Evolutionary conservation across 163 green algal genomes (phyloP), one percentile per base, ranked within the genome.

Genomic region (Scenedesmus sp.): DNA sequence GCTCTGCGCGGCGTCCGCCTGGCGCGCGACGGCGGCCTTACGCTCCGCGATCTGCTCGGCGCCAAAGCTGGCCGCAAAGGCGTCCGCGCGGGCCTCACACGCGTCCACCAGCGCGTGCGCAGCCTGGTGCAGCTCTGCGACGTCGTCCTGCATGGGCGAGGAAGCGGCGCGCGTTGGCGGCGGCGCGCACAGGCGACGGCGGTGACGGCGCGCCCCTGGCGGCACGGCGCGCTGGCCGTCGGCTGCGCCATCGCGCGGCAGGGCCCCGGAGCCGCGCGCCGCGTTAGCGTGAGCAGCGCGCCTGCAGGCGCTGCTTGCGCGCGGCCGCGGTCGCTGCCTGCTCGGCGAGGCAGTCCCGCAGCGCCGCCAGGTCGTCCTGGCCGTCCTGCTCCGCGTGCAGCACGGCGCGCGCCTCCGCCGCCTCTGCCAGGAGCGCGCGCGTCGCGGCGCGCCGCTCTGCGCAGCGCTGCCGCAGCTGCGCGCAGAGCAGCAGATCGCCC

Each of bases 311-410:
- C 33, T 66, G 33, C 67, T 65, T 77, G 7, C 51, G 31, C 2
- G 14, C 33, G 24, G 4, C 3, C 36, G 67, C 67, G 1, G 26
- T 34, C 15, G 28, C 3, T 18, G 33, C 42, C 28, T 77, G 67
- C 33, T 65, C 14, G 11, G 42, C 53, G 34, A 65, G 3, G 34
- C 67, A 77, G 2, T 65, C 15, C 33, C 39, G 22, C 5, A 77
- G 9, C 4, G 51, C 51, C 29, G 11, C 31, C 2, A 77, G 51
- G 22, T 77, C 51, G 22, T 53, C 34, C 10, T n/a, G 17, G 26
- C 39, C 22, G 28, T 77, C 67, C 51, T 77, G 67, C 10, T 77
- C 42, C 33, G 39, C 33, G 9, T 65, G 57, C 31, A 77, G n/a
- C n/a, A n/a, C n/a, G n/a, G n/a, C n/a, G n/a, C n/a, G n/a, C n/a